Evolutionary conservation across 148 eudicot genomes (phyloP).

Genomic region (Spergularia bocconei): DNA sequence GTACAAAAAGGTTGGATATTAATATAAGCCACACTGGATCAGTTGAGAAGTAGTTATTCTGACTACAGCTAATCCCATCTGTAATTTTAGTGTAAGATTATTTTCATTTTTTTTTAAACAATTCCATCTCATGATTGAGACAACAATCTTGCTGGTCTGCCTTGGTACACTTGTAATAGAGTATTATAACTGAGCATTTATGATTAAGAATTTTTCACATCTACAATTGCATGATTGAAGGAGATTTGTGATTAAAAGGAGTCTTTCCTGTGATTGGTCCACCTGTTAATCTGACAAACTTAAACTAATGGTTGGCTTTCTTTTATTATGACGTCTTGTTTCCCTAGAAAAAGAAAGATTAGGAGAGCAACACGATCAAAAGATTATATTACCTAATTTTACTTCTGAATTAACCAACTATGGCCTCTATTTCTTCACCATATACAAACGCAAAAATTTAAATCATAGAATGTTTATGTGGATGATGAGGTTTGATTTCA

Average conservation of each 20-base stretch:
- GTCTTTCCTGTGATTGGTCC: conserved; percentile 35
- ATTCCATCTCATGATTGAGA: conserved; percentile 8
- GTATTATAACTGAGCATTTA: conserved; percentile 22
- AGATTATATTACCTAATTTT: background rate
- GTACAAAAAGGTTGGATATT: conserved; percentile 20
- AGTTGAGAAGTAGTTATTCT: conserved; percentile 17
- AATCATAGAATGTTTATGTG: background rate
- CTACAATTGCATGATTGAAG: conserved; percentile 28
- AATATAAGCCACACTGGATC: background rate
- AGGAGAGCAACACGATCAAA: background rate
- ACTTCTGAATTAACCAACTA: background rate
- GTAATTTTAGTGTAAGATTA: conserved; percentile 4
- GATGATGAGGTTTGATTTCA: no score
- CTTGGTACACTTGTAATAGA: background rate
- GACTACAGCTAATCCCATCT: conserved; percentile 1
- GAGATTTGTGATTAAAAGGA: conserved; percentile 21
- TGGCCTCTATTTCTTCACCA: background rate
- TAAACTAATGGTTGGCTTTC: conserved; percentile 18
- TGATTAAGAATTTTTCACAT: conserved; percentile 17
- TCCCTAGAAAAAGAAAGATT: background rate
- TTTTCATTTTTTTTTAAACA: background rate
- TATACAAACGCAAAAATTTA: background rate
- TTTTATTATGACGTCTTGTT: background rate
- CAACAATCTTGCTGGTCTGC: background rate
- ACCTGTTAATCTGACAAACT: conserved; percentile 33